Base-by-base conservation (phyloP, 2,329 filamentous ascomycete species). In the Stagonosporopsis vannaccii region DNA sequence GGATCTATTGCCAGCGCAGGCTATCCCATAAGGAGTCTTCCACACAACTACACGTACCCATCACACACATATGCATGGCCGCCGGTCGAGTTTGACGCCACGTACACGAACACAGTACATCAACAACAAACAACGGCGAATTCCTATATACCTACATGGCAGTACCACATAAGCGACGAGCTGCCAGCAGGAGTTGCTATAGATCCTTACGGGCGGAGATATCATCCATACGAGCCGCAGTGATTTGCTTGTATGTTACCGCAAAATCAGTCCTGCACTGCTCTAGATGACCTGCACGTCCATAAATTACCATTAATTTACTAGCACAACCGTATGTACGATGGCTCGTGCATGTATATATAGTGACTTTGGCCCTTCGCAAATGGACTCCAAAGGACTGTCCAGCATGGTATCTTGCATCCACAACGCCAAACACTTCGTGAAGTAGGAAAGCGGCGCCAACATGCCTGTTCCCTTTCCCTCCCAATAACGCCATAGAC, bases 391-490 rank as follows among this genome's bases (percentile, higher is more conserved):
- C 19, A 26, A 32, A 46, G 30, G 23, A 30, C 35, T 33, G 40
- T 30, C 19, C 22, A 46, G 32, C 37, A 35, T 51, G 53, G 53
- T 51, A 56, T 56, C 42, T 51, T 28, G 37, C 42, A 51, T 39
- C 37, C 53, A 11, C 28, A 51, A 51, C 53, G 47, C 53, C 53
- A 32, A 30, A 19, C 41, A n/a, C 7, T 26, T 22, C 12, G n/a
- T 20, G 15, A 51, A 36, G 17, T 35, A 12, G n/a, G 2, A 39
- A 12, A 17, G 15, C 13, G 30, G 4, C 23, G 1, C 26, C 23
- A 7, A 32, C 15, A 4, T 13, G 11, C 32, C 4, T 23, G 3
- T 5, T 5, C 4, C 32, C 20, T 11, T 12, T 13, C 6, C n/a
- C 15, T 19, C n/a, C 28, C 19, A 25, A 8, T 2, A 17, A 20